phyloP scores from a whole-genome alignment of 352 stramenopile species.

The Globisporangium polare region DNA sequence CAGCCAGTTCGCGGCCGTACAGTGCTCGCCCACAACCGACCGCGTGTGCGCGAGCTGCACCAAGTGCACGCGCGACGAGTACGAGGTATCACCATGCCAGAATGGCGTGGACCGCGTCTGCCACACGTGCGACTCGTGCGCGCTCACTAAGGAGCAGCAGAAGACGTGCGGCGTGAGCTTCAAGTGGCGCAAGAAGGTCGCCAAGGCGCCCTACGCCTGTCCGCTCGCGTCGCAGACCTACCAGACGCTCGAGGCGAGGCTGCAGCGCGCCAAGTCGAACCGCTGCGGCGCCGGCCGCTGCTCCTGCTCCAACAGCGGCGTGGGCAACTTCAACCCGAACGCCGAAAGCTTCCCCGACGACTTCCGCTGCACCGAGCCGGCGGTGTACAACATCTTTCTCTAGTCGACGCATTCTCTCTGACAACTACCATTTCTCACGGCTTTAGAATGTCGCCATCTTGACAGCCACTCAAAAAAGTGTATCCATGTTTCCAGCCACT shows the following conservation, averaged over 20 bases:
- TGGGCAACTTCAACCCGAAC: slow-evolving; percentile 73
- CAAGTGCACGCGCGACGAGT: slow-evolving; percentile 64
- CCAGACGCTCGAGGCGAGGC: slow-evolving; percentile 52
- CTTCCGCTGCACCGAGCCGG: slow-evolving; percentile 52
- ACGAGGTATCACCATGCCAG: slow-evolving; percentile 51
- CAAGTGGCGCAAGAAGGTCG: slow-evolving; percentile 59
- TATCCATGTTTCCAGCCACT: too few relatives aligned
- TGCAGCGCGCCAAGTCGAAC: slow-evolving; percentile 71
- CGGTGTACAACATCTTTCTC: slow-evolving; percentile 57
- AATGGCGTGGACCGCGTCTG: slow-evolving; percentile 61
- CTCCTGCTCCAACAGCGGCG: slow-evolving; percentile 56
- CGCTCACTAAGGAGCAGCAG: slow-evolving; percentile 57
- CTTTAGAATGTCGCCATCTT: slow-evolving; percentile 1
- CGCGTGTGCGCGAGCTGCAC: slow-evolving; percentile 63
- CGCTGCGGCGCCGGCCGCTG: slow-evolving; percentile 64
- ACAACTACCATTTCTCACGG: neutral
- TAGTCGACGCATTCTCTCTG: slow-evolving; percentile 15
- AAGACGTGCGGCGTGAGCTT: slow-evolving; percentile 43
- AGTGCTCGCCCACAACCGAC: slow-evolving; percentile 52
- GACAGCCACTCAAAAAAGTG: neutral
- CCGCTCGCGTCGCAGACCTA: slow-evolving; percentile 42
- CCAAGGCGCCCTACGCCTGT: slow-evolving; percentile 70
- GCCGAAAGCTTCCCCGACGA: slow-evolving; percentile 71
- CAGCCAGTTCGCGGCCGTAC: slow-evolving; percentile 36
- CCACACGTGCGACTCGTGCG: slow-evolving; percentile 69